Percentiles rank a stretch among this genome's conserved stretches.
These are phyloP conservation scores for Bidens hawaiensis DNA, from an alignment of 140 eudicot genomes.

Conservation along the genomic window DNA sequence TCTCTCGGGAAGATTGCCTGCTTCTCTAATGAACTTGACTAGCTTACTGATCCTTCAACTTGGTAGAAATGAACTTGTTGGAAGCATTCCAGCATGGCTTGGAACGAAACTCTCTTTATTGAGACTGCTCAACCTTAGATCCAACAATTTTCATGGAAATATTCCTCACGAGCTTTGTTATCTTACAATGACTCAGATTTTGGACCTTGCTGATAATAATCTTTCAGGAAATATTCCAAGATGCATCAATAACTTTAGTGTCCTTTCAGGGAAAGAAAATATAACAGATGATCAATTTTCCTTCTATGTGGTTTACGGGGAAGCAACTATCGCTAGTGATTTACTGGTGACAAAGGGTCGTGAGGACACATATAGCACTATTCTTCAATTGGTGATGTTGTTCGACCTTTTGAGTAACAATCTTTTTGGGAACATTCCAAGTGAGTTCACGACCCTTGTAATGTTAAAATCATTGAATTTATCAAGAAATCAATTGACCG, in stretches of 20 bases:
- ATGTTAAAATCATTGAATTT: conserved; percentile 16
- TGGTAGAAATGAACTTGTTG: background rate
- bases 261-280: too few relatives aligned
- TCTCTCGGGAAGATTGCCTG: background rate
- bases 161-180: background rate
- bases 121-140: background rate
- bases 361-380: too few relatives aligned
- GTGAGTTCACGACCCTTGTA: conserved; percentile 10
- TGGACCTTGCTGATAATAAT: too few relatives aligned
- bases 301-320: too few relatives aligned
- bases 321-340: background rate
- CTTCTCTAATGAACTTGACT: background rate
- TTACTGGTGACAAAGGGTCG: conserved; percentile 21
- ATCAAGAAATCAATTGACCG: conserved; percentile 32
- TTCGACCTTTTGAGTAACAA: conserved; percentile 18
- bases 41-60: background rate
- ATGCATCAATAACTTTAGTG: too few relatives aligned
- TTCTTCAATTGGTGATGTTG: too few relatives aligned
- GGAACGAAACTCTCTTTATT: background rate
- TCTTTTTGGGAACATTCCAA: conserved; percentile 23
- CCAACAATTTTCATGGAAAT: background rate
- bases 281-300: too few relatives aligned
- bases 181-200: background rate
- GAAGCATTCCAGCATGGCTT: background rate
- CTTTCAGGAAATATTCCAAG: too few relatives aligned